Evolutionary conservation across 2,329 filamentous ascomycete genomes (phyloP).

Genomic region (Ceratocystis papillata): DNA sequence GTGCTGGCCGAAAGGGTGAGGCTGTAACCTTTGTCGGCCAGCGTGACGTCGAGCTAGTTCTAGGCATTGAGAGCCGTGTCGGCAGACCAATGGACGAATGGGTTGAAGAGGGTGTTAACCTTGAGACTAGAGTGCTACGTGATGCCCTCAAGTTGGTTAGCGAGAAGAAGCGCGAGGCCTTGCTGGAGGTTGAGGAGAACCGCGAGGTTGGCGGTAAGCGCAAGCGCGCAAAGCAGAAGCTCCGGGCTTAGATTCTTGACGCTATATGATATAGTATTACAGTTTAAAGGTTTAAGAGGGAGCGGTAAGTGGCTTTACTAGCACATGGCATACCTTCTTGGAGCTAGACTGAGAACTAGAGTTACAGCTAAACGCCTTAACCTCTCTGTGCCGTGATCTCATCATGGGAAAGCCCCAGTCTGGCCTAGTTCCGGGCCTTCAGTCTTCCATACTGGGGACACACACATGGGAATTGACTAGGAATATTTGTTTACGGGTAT

Average conservation of each 20-base stretch:
- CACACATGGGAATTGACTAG: background rate
- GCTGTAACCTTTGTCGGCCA: slow-evolving; percentile 85
- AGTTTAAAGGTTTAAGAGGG: background rate
- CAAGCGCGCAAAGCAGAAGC: slow-evolving; percentile 50
- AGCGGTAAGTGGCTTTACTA: too few relatives aligned
- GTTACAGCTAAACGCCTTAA: background rate
- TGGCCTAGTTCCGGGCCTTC: background rate
- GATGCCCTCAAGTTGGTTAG: slow-evolving; percentile 81
- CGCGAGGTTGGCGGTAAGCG: slow-evolving; percentile 83
- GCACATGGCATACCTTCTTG: background rate
- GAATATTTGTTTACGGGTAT: background rate
- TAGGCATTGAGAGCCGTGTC: slow-evolving; percentile 78
- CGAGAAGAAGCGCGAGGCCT: slow-evolving; percentile 89
- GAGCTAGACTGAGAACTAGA: background rate
- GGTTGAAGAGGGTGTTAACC: slow-evolving; percentile 80
- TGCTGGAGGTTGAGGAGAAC: slow-evolving; percentile 83
- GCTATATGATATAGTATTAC: background rate
- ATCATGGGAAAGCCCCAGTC: background rate
- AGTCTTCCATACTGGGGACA: background rate
- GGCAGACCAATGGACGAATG: slow-evolving; percentile 72
- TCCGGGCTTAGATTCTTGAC: slow-evolving; percentile 2
- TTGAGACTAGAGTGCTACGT: slow-evolving; percentile 79
- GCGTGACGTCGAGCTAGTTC: slow-evolving; percentile 79
- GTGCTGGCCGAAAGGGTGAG: slow-evolving; percentile 75
- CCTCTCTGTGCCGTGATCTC: background rate